Evolutionary conservation across 2,329 filamentous ascomycete genomes (phyloP), one percentile per base, ranked within the genome.

Genomic region (Fusarium sp.): DNA sequence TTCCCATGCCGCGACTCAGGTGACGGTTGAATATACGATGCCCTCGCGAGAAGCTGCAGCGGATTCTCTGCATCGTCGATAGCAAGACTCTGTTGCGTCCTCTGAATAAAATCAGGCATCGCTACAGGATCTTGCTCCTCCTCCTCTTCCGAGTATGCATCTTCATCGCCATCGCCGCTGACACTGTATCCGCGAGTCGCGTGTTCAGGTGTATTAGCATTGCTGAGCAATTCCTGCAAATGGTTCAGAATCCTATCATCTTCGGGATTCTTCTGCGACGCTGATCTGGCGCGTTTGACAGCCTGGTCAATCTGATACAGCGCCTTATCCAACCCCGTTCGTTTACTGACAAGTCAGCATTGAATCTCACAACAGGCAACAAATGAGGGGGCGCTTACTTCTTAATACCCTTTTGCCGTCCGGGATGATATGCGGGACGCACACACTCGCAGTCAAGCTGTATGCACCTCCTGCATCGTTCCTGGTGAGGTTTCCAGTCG

Each of bases 51-150:
- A 21, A 94, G 82, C 78, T 94, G 92, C 10, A 94, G 82, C 0
- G 92, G 92, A 68, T 94, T 94, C 76, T 94, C 92, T 7, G 92
- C 92, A 78, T 93, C 92, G 73, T 94, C 91, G 31, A 92, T 83
- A 18, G 89, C 86, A 37, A 92, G 84, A 54, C 83, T 86, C 60
- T 90, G 88, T 41, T 86, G 84, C 3, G 76, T 78, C 15, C 73
- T 71, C 37, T 78, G 79, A 0, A 76, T 74, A 8, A 80, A 75
- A 8, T 78, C 76, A 1, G 79, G 72, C 70, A 77, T 76, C 7
- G 72, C 69, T 16, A 73, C 71, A 4, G 59, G 56, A 8, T 77
- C 76, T 2, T 74, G 72, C 25, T 78, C 79, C 56, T 81, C 78
- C 16, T 78, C 74, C 9, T 79, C 79, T 31, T 80, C 79, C 8